These are phyloP conservation scores for Fagopyrum tataricum DNA, from an alignment of 148 eudicot genomes.

Conservation along the genomic window DNA sequence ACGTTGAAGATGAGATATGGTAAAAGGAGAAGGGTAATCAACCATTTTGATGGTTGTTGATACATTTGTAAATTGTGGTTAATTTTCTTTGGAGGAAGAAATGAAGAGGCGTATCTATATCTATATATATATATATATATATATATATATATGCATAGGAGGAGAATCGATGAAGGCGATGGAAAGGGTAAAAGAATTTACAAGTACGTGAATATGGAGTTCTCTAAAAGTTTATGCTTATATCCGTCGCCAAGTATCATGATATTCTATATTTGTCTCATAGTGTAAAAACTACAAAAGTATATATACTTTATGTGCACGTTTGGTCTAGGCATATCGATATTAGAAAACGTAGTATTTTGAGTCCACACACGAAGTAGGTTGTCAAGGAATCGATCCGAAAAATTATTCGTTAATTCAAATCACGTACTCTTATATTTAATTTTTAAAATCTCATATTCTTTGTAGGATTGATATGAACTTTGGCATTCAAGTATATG, in stretches of 20 bases:
- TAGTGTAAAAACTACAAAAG: background rate
- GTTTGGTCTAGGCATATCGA: too few species aligned
- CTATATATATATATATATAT: too few species aligned
- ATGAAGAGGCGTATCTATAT: too few species aligned
- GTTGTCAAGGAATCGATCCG: too few species aligned
- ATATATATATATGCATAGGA: too few species aligned
- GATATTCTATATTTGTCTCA: slow-evolving; percentile 19
- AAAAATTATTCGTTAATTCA: too few species aligned
- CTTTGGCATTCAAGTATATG: too few species aligned
- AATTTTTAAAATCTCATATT: too few species aligned
- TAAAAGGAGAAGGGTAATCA: slow-evolving; percentile 5
- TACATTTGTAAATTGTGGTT: background rate
- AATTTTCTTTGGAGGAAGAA: background rate
- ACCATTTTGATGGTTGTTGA: background rate
- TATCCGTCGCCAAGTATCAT: slow-evolving; percentile 29
- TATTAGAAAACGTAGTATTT: too few species aligned
- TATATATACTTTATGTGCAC: slow-evolving; percentile 11
- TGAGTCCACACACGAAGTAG: too few species aligned
- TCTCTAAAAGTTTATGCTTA: slow-evolving; percentile 29
- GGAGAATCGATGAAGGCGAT: slow-evolving; percentile 37
- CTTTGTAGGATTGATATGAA: too few species aligned
- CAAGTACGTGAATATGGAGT: background rate
- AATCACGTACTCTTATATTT: too few species aligned
- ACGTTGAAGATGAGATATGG: slow-evolving; percentile 16
- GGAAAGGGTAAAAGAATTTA: slow-evolving; percentile 20